Evolutionary conservation across 257 asterid species (phyloP).

Genomic region (Fraxinus excelsior): DNA sequence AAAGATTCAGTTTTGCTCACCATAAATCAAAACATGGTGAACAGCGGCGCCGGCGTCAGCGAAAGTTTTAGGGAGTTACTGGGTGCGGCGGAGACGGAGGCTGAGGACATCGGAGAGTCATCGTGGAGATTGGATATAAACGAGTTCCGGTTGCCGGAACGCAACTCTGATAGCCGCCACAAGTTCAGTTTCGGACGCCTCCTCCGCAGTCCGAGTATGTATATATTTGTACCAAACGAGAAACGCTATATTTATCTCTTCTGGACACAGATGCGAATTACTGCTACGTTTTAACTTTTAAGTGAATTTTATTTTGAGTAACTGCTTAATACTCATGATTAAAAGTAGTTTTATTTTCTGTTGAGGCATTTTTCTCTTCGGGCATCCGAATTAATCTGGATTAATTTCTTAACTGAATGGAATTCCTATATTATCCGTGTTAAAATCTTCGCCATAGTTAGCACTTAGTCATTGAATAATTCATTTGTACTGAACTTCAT

Average conservation of each 20-base stretch:
- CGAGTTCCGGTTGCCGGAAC: constrained; percentile 75
- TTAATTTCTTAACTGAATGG: not conserved
- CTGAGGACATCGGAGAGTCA: constrained; percentile 28
- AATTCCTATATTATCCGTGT: not conserved
- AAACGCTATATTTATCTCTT: not conserved
- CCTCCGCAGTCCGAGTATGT: constrained; percentile 48
- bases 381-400: not conserved
- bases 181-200: constrained; percentile 46
- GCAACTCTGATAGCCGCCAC: constrained; percentile 33
- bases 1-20: not conserved
- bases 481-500: not conserved
- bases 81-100: constrained; percentile 13
- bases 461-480: not conserved
- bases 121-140: constrained; percentile 67
- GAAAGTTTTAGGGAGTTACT: constrained; percentile 44
- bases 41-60: constrained; percentile 26
- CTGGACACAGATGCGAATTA: not conserved
- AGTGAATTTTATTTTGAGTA: not conserved
- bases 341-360: not conserved
- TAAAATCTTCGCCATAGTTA: not conserved
- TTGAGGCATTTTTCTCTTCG: not conserved
- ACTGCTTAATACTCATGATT: not conserved
- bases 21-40: constrained; percentile 27
- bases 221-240: not conserved
- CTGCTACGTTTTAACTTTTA: no score